Evolutionary conservation across 345 rosid genomes (phyloP).

Genomic region (Ricinus communis): DNA sequence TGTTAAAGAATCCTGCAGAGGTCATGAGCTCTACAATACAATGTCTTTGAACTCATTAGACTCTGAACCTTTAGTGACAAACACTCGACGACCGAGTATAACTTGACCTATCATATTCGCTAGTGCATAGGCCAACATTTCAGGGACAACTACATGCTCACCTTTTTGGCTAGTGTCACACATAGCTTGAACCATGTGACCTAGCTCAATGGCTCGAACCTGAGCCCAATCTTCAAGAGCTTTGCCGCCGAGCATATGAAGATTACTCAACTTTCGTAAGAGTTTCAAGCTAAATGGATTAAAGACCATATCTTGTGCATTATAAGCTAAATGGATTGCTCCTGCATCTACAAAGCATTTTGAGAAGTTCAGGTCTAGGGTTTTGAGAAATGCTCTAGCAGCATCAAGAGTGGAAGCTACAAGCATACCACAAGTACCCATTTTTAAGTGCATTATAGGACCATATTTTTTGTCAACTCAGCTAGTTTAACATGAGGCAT

Average conservation of each 20-base stretch:
- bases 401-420: slow-evolving; percentile 59
- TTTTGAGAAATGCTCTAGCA: slow-evolving; percentile 54
- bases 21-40: slow-evolving; percentile 65
- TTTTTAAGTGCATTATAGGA: slow-evolving; percentile 48
- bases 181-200: slow-evolving; percentile 53
- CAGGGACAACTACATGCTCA: slow-evolving; percentile 42
- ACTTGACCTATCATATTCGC: slow-evolving; percentile 60
- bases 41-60: slow-evolving; percentile 56
- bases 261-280: slow-evolving; percentile 53
- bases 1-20: slow-evolving; percentile 44
- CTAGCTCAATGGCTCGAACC: slow-evolving; percentile 36
- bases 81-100: slow-evolving; percentile 47
- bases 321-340: slow-evolving; percentile 52
- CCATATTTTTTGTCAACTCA: slow-evolving; percentile 49
- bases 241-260: slow-evolving; percentile 62
- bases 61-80: slow-evolving; percentile 41
- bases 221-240: slow-evolving; percentile 51
- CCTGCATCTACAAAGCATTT: slow-evolving; percentile 57
- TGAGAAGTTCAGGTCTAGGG: slow-evolving; percentile 54
- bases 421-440: slow-evolving; percentile 52
- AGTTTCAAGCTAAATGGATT: slow-evolving; percentile 53
- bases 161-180: slow-evolving; percentile 24
- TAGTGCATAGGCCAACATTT: slow-evolving; percentile 48
- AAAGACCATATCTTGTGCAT: slow-evolving; percentile 64
- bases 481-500: slow-evolving; percentile 59